These are phyloP conservation scores for Yamadazyma membranifaciens DNA, from an alignment of 1,139 yeast genomes.

Conservation along the genomic window DNA sequence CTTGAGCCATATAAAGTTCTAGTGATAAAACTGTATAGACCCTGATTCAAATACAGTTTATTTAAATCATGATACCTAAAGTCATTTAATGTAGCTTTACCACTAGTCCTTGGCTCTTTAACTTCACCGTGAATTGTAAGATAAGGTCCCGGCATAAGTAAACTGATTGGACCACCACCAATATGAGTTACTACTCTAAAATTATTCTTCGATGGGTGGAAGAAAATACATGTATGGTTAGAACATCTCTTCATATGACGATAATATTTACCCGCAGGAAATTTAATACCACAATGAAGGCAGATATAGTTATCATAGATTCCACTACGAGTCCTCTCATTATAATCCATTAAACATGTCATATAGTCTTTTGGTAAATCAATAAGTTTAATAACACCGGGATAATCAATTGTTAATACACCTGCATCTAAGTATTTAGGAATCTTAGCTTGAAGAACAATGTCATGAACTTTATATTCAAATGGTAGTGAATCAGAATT, in stretches of 20 bases:
- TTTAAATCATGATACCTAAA: conserved; percentile 56
- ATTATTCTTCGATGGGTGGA: conserved; percentile 39
- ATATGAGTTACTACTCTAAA: conserved; percentile 39
- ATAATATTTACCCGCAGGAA: conserved; percentile 16
- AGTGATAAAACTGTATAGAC: conserved; percentile 38
- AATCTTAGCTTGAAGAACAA: conserved; percentile 26
- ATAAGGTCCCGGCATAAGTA: conserved; percentile 59
- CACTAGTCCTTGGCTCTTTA: conserved; percentile 49
- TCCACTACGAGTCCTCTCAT: conserved; percentile 16
- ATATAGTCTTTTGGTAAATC: conserved; percentile 37
- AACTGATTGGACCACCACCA: conserved; percentile 25
- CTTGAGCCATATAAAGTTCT: conserved; percentile 31
- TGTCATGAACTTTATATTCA: conserved; percentile 25
- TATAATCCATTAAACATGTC: conserved; percentile 26
- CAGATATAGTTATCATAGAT: conserved; percentile 30
- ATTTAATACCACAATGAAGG: conserved; percentile 28
- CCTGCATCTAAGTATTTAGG: conserved; percentile 24
- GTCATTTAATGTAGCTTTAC: conserved; percentile 52
- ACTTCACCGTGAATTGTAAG: conserved; percentile 73
- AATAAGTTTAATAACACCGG: conserved; percentile 40
- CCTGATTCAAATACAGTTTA: conserved; percentile 59
- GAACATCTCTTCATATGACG: conserved; percentile 28
- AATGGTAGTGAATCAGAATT: conserved; percentile 16
- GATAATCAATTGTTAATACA: conserved; percentile 32
- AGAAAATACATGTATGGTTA: conserved; percentile 37